These are phyloP conservation scores for Didymella sp. DNA, from an alignment of 2,329 filamentous ascomycete genomes.

Conservation along the genomic window DNA sequence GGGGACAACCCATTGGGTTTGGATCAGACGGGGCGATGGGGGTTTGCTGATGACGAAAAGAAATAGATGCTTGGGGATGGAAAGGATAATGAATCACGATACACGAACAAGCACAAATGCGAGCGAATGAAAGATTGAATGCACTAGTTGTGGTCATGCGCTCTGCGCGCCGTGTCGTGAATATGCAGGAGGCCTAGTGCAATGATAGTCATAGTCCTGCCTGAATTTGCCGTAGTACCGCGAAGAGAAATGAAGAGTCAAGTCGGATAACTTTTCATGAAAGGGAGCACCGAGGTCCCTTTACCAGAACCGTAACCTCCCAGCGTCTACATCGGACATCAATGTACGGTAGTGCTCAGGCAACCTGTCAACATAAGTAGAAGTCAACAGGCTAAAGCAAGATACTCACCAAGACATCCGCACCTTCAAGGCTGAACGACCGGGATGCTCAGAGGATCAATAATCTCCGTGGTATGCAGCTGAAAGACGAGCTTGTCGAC, in stretches of 20 bases:
- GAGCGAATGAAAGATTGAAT: neutral
- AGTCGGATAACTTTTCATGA: conserved; percentile 2
- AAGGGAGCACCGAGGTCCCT: neutral
- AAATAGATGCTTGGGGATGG: neutral
- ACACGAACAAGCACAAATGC: too few species aligned
- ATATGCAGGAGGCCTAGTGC: neutral
- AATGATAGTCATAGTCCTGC: neutral
- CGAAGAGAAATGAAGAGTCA: too few species aligned
- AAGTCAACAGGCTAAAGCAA: neutral
- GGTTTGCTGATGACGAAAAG: conserved; percentile 40
- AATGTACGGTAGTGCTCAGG: neutral
- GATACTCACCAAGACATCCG: neutral
- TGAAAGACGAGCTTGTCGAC: conserved; percentile 40
- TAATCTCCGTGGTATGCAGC: conserved; percentile 36
- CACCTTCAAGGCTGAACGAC: neutral
- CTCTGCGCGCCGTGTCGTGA: neutral
- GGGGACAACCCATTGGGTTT: conserved; percentile 50
- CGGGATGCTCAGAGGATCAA: conserved; percentile 28
- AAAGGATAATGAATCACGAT: neutral
- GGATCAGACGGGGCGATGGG: conserved; percentile 49
- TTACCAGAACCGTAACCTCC: neutral
- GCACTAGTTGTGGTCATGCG: neutral
- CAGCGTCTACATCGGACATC: neutral
- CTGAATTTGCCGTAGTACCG: neutral
- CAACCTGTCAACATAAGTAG: neutral